Conservation (phyloP, 176 grass and related monocot genomes). For the Themeda triandra region DNA sequence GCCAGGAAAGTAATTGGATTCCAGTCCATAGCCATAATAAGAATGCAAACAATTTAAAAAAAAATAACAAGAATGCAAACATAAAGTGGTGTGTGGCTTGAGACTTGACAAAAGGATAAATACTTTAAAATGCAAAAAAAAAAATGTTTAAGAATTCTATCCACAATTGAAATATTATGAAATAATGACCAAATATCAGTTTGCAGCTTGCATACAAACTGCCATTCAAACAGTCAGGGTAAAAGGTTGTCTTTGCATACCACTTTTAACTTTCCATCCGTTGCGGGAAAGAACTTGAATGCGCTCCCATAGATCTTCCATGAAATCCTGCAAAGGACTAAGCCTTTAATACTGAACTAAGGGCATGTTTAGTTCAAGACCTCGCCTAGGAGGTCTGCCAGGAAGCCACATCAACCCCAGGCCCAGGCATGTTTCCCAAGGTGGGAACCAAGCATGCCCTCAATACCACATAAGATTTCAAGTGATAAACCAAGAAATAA, state of each 20-base stretch:
- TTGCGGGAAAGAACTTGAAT: constrained; percentile 80
- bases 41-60: constrained; percentile 16
- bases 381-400: not conserved
- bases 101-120: not conserved
- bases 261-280: constrained; percentile 96
- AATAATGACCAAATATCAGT: not conserved
- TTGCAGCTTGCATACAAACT: constrained; percentile 1
- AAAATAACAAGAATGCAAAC: constrained; percentile 11
- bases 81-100: not conserved
- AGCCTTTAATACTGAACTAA: constrained; percentile 9
- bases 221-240: not conserved
- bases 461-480: constrained; percentile 3
- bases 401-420: not conserved
- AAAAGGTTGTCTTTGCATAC: constrained; percentile 34
- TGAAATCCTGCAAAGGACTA: constrained; percentile 67
- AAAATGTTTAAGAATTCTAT: not conserved
- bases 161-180: not conserved
- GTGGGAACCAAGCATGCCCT: not conserved
- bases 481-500: constrained; percentile 27
- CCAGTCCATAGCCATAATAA: not conserved
- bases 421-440: not conserved
- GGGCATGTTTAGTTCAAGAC: not conserved
- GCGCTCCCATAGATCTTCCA: constrained; percentile 95
- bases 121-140: constrained; percentile 6
- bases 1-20: constrained; percentile 26